Base-by-base conservation (phyloP, 1,284 basidiomycete genomes). In the Leccinum griseonigrum region DNA sequence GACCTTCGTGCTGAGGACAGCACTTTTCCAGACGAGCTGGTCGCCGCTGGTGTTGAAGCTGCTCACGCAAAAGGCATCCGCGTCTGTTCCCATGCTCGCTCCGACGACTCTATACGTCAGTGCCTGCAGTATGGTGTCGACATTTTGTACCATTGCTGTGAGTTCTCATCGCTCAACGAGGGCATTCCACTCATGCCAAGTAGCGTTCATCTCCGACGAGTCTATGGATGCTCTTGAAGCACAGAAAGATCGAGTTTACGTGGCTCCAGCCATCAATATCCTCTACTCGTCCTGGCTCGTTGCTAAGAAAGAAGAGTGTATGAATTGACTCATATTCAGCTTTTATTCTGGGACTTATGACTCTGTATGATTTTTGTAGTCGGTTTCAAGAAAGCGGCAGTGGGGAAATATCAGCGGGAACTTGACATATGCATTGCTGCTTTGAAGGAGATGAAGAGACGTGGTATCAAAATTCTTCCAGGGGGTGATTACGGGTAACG, bases 101-200 rank as follows among this genome's bases (percentile, higher is more conserved):
- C 75, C 11, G 75, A 75, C 36, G 52, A 63, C 9, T 66, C 71
- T 34, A 36, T 75, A 32, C 63, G 64, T 55, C 74, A 76, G 57
- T 74, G 68, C 26, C 60, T 76, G 38, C 68, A 73, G 53, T 76
- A 76, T 40, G 75, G 75, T 0, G 50, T 76, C n/a, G 73, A 76
- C 34, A 66, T 74, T 29, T 46, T 71, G 36, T 74, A 71, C 56
- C 70, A 71, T 22, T 51, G 68, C 4, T 71, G 71, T 73, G 38
- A 57, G 70, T 57, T 16, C 29, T 48, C 26, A 6, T 11, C 29
- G 28, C 54, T 55, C 22, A 9, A 26, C 1, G 5, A 13, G 36
- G 32, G 2, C 0, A 13, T 6, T 3, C 7, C 13, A 32, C 54
- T 60, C 31, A 70, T 43, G 18, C 7, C 2, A 29, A 7, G 4